These are phyloP conservation scores for Gyrodon lividus DNA, from an alignment of 768 basidiomycete species.

Conservation along the genomic window DNA sequence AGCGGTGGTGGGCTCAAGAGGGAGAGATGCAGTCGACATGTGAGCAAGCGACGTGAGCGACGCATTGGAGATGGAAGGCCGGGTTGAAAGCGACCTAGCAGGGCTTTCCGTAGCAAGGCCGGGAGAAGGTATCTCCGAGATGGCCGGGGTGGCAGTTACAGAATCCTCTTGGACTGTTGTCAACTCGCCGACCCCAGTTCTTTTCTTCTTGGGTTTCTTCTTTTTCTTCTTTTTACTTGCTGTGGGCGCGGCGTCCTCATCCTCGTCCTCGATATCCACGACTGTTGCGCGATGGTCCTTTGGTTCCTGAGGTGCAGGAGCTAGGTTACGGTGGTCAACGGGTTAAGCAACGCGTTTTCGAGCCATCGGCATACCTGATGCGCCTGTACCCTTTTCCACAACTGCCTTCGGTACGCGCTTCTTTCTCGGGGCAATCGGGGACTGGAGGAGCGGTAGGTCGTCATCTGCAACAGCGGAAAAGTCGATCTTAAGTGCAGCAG, in stretches of 20 bases:
- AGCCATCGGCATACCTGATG: conserved; percentile 9
- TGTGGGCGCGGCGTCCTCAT: conserved; percentile 35
- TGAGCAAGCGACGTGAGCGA: conserved; percentile 21
- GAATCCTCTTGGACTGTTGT: conserved; percentile 24
- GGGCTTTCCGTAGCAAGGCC: conserved; percentile 27
- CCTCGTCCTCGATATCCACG: conserved; percentile 76
- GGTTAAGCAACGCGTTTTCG: not conserved
- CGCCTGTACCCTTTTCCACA: not conserved
- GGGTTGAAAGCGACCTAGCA: conserved; percentile 10
- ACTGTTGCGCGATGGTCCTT: conserved; percentile 46
- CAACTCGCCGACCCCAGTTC: conserved; percentile 28
- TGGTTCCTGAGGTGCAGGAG: conserved; percentile 28
- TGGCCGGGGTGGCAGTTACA: conserved; percentile 12
- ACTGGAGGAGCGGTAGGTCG: conserved; percentile 9
- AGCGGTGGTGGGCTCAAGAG: conserved; percentile 49
- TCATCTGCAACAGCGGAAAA: conserved; percentile 4
- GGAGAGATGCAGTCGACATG: conserved; percentile 42
- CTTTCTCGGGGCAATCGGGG: conserved; percentile 10
- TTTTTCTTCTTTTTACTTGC: conserved; percentile 62
- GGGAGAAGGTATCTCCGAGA: conserved; percentile 18
- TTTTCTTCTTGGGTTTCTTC: conserved; percentile 72
- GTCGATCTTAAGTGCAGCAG: conserved; percentile 6
- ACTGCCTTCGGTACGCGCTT: conserved; percentile 1
- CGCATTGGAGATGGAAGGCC: conserved; percentile 11
- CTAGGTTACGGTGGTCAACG: conserved; percentile 9